phyloP scores from a whole-genome alignment of 169 alveolate genomes.

The Ichthyophthirius multifiliis region DNA sequence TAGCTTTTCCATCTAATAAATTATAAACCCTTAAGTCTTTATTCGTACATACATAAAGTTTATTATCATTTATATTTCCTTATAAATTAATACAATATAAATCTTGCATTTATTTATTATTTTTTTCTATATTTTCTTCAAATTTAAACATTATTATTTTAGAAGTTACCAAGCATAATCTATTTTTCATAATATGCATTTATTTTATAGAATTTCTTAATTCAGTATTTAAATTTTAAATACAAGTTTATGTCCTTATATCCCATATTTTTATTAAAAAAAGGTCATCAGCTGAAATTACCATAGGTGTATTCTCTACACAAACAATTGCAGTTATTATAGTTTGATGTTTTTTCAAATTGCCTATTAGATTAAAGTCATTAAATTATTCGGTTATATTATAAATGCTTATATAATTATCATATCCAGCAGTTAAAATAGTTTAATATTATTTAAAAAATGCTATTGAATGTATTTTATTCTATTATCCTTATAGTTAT shows the following conservation, averaged over 20 bases:
- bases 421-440: constrained; percentile 1
- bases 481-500: neutral
- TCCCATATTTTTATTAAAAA: neutral
- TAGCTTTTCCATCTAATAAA: too few species aligned
- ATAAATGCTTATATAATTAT: neutral
- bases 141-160: neutral
- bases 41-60: too few species aligned
- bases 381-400: neutral
- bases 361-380: neutral
- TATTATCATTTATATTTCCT: too few species aligned
- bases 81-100: too few species aligned
- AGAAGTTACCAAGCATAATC: neutral
- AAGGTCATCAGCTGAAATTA: neutral
- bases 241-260: neutral
- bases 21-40: too few species aligned
- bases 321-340: neutral
- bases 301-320: constrained; percentile 3
- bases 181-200: neutral
- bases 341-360: neutral
- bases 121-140: too few species aligned
- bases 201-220: neutral
- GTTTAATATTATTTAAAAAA: neutral
- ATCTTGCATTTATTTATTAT: too few species aligned
- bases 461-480: neutral
- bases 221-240: neutral